A percentile compares a stretch with the other conserved stretches of the same genome.
Conservation (phyloP, 2,329 filamentous ascomycete genomes). For the Amylocarpus encephaloides region DNA sequence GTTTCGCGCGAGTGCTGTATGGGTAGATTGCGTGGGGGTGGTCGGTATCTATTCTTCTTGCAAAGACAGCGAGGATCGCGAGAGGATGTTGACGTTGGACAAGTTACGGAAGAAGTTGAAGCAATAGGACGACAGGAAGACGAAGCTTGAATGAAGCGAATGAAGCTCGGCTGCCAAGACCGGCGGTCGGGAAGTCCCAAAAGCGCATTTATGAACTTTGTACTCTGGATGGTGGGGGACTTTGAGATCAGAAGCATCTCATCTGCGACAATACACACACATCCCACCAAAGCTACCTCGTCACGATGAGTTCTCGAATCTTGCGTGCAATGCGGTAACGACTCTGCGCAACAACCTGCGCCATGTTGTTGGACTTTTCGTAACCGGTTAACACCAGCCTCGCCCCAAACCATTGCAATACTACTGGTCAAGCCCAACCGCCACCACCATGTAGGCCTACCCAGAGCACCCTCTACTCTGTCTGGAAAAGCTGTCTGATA, state of each 20-base stretch:
- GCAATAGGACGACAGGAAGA: too few species aligned
- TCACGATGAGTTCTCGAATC: not conserved
- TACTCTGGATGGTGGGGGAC: slow-evolving; percentile 2
- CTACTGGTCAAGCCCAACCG: not conserved
- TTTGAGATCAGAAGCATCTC: not conserved
- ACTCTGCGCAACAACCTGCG: not conserved
- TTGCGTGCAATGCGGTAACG: not conserved
- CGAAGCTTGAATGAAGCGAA: too few species aligned
- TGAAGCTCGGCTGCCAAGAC: not conserved
- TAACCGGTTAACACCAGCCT: not conserved
- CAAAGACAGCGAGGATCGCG: not conserved
- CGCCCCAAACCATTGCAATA: not conserved
- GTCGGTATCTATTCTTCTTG: not conserved
- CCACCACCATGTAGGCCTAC: slow-evolving; percentile 8
- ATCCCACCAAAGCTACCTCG: not conserved
- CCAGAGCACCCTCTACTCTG: not conserved
- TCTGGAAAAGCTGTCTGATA: not conserved
- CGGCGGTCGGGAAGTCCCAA: not conserved
- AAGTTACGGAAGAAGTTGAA: too few species aligned
- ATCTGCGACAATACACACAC: not conserved
- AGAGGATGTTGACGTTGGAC: not conserved
- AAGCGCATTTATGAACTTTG: not conserved
- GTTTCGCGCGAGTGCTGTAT: not conserved
- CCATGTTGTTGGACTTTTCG: slow-evolving; percentile 3
- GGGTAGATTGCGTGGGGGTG: not conserved